Evolutionary conservation across 192 early-diverging fungal species (phyloP).

Genomic region (Lunasporangiospora selenospora): DNA sequence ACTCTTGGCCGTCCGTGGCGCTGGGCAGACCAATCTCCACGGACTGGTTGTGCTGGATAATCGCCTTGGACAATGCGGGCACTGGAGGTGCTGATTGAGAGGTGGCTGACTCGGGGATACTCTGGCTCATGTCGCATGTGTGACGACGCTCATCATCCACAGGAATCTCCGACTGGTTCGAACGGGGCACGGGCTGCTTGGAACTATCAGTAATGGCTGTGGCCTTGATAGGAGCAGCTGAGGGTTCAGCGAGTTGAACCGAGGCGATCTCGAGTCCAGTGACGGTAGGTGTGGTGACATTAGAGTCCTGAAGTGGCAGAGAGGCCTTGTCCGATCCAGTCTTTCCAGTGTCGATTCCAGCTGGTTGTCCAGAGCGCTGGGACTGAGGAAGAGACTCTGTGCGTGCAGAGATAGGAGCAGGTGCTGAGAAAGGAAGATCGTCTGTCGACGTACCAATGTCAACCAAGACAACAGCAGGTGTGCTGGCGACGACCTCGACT

Average conservation of each 20-base stretch:
- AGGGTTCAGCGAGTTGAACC: conserved; percentile 8
- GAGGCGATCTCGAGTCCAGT: conserved; percentile 21
- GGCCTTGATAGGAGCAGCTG: neutral
- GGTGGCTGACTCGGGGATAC: conserved; percentile 3
- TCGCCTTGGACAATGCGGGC: conserved; percentile 19
- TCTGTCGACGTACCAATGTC: conserved; percentile 14
- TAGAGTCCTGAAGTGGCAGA: neutral
- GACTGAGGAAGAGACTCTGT: neutral
- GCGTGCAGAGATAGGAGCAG: neutral
- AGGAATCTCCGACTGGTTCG: neutral
- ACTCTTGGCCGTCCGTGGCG: neutral
- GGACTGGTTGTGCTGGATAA: neutral
- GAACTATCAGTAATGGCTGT: neutral
- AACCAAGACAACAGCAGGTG: neutral
- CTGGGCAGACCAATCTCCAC: too few species aligned
- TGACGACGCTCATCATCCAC: neutral
- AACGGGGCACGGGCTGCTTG: neutral
- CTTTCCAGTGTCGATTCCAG: conserved; percentile 22
- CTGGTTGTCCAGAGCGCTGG: neutral
- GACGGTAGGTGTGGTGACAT: conserved; percentile 19
- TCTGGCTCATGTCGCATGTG: conserved; percentile 22
- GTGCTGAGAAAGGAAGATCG: neutral
- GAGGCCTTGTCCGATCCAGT: neutral
- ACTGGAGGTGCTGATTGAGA: conserved; percentile 25
- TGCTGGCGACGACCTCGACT: neutral